Evolutionary conservation across 345 rosid species (phyloP), one percentile per base, ranked within the genome.

Genomic region (Zanthoxylum bungeanum): DNA sequence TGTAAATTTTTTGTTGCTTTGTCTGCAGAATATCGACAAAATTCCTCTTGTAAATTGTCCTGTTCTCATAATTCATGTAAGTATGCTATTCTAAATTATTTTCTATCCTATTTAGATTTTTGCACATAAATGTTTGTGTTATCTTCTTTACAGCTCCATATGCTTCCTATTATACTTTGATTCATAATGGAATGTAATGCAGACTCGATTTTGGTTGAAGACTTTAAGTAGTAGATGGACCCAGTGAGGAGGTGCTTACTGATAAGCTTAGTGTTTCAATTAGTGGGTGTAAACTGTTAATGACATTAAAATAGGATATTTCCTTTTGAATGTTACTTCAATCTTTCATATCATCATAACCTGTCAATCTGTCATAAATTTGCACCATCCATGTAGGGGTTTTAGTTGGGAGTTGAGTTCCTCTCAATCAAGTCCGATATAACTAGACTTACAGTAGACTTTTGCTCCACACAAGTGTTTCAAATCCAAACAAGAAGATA

Each of bases 11-110:
- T 51, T 64, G 12, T 64, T 69, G 52, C 3, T 76, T 58, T 72
- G 14, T 80, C 60, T 82, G 75, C 97, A 95, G 99, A 95, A 95
- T 75, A 82, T 95, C 37, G 98, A 95, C 89, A 95, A 95, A 77
- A 95, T 95, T 79, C 88, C 97, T 51, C 85, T 87, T 46, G 98
- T 93, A 74, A 88, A 88, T 73, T 93, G 99, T 77, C 97, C 99
- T 7, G 96, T 93, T 73, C 92, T 95, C 11, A 81, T 95, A 55
- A 93, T 95, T 79, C 99, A 95, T 71, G 98, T 95, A 85, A 93
- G 97, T 87, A 34, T 65, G 40, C 65, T 72, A 34, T 61, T 68
- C 34, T 27, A 31, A 7, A 25, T 22, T 70, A 21, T 47, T 70
- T 60, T 59, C 65, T 46, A 16, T 55, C 21, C 7, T 19, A 17